Evolutionary conservation across 331 rosid genomes (phyloP).

Genomic region (Pyracantha coccinea): DNA sequence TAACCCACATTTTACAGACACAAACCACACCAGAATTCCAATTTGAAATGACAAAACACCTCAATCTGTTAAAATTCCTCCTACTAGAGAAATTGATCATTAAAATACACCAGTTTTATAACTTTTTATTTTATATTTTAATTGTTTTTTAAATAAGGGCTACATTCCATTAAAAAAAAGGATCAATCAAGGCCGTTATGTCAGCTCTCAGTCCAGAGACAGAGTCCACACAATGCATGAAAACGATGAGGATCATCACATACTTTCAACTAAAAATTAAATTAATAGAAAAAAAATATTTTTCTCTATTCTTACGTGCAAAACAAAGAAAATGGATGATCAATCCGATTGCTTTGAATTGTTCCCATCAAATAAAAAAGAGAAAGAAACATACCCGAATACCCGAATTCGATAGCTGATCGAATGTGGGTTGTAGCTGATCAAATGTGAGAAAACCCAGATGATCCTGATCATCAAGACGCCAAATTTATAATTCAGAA

Average conservation of each 20-base stretch:
- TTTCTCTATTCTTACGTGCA: not conserved
- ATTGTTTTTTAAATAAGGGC: not conserved
- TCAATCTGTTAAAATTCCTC: not conserved
- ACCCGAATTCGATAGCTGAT: not conserved
- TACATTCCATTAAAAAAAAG: not conserved
- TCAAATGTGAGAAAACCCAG: slow-evolving; percentile 15
- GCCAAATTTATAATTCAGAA: slow-evolving; percentile 7
- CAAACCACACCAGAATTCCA: not conserved
- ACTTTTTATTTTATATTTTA: not conserved
- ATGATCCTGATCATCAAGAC: slow-evolving; percentile 12
- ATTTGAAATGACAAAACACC: not conserved
- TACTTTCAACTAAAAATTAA: not conserved
- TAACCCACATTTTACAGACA: not conserved
- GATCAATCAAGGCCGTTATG: not conserved
- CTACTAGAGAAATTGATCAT: not conserved
- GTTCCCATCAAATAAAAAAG: not conserved
- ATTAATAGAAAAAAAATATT: too few species aligned
- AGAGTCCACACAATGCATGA: not conserved
- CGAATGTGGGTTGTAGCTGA: slow-evolving; percentile 1
- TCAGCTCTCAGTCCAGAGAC: not conserved
- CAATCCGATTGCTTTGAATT: not conserved
- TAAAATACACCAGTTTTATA: not conserved
- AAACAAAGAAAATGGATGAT: not conserved
- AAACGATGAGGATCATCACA: not conserved
- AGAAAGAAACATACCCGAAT: not conserved